Conservation (phyloP, 2,329 filamentous ascomycete species). For the Plenodomus biglobosus region DNA sequence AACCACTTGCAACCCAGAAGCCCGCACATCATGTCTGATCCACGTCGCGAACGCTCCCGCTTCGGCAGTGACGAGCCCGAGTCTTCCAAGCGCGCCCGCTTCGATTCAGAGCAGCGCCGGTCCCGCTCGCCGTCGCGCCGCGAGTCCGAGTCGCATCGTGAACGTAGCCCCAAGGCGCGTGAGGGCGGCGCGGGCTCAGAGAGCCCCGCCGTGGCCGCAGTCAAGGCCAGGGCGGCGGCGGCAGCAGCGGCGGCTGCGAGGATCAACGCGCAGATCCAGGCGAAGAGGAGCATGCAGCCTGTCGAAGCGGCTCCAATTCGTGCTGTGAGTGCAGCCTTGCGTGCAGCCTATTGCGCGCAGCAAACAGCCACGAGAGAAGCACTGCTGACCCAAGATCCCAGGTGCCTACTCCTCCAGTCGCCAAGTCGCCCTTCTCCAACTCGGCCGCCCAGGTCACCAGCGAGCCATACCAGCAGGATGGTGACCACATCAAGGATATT, state of each 20-base stretch:
- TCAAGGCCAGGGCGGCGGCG: slow-evolving; percentile 66
- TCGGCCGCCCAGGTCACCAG: slow-evolving; percentile 58
- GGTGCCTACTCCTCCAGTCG: slow-evolving; percentile 53
- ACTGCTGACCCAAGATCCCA: slow-evolving; percentile 4
- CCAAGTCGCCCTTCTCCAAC: slow-evolving; percentile 57
- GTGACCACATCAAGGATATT: slow-evolving; percentile 98
- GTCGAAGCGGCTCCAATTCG: slow-evolving; percentile 83
- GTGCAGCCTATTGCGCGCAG: no score
- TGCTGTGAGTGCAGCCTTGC: slow-evolving; percentile 49
- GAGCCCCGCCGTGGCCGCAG: slow-evolving; percentile 50
- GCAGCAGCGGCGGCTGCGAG: slow-evolving; percentile 73
- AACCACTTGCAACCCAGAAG: slow-evolving; percentile 3
- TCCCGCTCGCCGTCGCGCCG: slow-evolving; percentile 69
- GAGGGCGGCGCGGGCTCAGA: slow-evolving; percentile 44
- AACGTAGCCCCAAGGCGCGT: slow-evolving; percentile 74
- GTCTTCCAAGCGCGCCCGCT: slow-evolving; percentile 65
- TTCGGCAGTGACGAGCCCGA: slow-evolving; percentile 89
- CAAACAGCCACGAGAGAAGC: no score
- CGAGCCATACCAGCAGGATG: slow-evolving; percentile 92
- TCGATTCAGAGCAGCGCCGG: slow-evolving; percentile 64
- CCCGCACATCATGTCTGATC: slow-evolving; percentile 67
- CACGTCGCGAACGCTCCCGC: slow-evolving; percentile 84
- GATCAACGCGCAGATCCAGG: slow-evolving; percentile 52
- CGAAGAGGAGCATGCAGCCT: slow-evolving; percentile 84
- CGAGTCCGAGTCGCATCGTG: slow-evolving; percentile 69